A percentile compares a stretch with the other conserved stretches of the same genome.
These are phyloP conservation scores for Podosphaera fusca DNA, from an alignment of 2,329 filamentous ascomycete species.

Conservation along the genomic window DNA sequence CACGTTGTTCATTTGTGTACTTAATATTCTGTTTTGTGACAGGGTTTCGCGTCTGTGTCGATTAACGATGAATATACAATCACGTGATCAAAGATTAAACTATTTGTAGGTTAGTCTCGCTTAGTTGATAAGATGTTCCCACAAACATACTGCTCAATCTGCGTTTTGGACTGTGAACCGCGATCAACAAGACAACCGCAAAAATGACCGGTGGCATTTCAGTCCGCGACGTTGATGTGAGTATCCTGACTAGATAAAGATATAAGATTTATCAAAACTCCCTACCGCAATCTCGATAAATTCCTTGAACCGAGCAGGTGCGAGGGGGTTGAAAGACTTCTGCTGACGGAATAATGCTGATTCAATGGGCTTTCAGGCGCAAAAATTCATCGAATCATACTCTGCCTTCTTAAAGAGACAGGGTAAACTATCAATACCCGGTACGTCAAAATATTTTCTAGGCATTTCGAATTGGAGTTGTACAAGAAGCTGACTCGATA, in stretches of 20 bases:
- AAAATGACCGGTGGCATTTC: conserved; percentile 61
- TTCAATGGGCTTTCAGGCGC: conserved; percentile 35
- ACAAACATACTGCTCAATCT: too few species aligned
- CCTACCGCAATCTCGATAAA: conserved; percentile 7
- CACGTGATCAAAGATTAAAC: too few species aligned
- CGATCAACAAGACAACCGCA: conserved; percentile 22
- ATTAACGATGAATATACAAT: too few species aligned
- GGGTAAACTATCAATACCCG: conserved; percentile 77
- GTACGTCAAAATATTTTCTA: conserved; percentile 22
- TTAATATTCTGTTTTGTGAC: too few species aligned
- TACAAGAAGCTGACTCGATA: conserved; percentile 18
- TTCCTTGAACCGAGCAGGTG: conserved; percentile 34
- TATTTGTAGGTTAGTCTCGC: too few species aligned
- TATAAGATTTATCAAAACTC: conserved; percentile 4
- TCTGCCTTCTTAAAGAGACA: conserved; percentile 81
- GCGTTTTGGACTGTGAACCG: too few species aligned
- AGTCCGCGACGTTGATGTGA: conserved; percentile 71
- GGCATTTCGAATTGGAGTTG: not conserved
- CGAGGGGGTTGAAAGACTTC: conserved; percentile 51
- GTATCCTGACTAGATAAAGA: conserved; percentile 17
- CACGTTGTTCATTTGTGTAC: too few species aligned
- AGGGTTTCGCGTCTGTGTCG: too few species aligned
- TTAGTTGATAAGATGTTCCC: too few species aligned
- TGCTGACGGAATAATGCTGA: conserved; percentile 54
- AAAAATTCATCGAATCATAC: conserved; percentile 76